Base-by-base conservation (phyloP, 2,329 filamentous ascomycete species). In the Fusarium nanum region DNA sequence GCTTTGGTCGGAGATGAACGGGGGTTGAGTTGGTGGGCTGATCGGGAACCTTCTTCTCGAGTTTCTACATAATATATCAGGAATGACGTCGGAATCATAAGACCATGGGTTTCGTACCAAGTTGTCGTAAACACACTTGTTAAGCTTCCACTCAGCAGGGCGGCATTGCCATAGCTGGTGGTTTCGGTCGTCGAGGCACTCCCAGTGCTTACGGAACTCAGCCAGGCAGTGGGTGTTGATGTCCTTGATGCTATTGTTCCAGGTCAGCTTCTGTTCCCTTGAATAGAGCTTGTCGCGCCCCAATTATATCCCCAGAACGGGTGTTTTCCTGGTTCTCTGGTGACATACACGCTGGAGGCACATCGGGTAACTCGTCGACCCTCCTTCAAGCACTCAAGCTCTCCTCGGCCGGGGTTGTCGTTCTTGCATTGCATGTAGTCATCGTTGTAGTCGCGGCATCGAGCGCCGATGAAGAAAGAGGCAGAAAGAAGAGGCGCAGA, bases 391-490 rank as follows among this genome's bases (percentile, higher is more conserved):
- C 96, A 99, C 75, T 97, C 93, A 70, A 97, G 82, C 86, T 99
- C 96, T 81, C 94, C 96, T 82, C 89, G 90, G 76, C 96, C 96
- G 69, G 93, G 91, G 77, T 93, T 91, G 84, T 98, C 94, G 75
- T 89, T 93, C 91, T 99, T 99, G 92, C 96, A 99, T 86, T 97
- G 93, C 95, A 99, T 99, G 85, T 92, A 99, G 84, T 99, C 96
- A 86, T 99, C 96, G 83, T 98, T 98, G 87, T 94, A 99, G 68
- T 92, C 86, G 81, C 89, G 92, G 90, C 96, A 99, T 79, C 95
- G 91, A 73, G 94, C 94, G 70, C 96, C 96, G 80, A 99, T 99
- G 82, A 98, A 99, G 88, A 93, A 99, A 55, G 93, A 90, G 32
- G 96, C 96, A 72, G 93, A 97, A 64, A 97, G 86, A 46, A 99